Evolutionary conservation across 345 rosid species (phyloP), one percentile per base, ranked within the genome.

Genomic region (Salix dunnii): DNA sequence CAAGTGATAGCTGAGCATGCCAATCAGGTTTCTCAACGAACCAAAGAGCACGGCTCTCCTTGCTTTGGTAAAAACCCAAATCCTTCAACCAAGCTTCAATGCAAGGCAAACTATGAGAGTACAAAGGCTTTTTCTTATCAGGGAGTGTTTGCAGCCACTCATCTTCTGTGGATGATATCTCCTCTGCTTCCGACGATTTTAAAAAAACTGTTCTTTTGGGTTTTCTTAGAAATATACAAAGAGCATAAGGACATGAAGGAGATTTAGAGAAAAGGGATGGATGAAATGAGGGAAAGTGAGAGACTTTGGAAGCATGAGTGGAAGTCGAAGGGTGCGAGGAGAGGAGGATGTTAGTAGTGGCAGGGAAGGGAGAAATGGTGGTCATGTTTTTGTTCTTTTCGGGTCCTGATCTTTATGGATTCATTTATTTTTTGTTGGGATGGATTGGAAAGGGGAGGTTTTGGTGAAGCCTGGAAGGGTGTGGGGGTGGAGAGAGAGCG

Each of bases 31-130:
- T 91, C 77, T 96, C 90, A 63, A 91, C 75, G 38, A 87, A 72
- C 98, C 97, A 95, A 74, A 90, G 78, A 51, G 97, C 94, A 40
- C 90, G 89, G 82, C 93, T 92, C 17, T 90, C 97, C 77, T 81
- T 85, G 82, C 90, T 88, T 82, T 89, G 97, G 46, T 70, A 79
- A 86, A 93, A 95, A 80, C 94, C 99, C 77, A 93, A 70, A 17
- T 73, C 87, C 77, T 79, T 89, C 33, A 95, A 84, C 99, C 97
- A 95, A 23, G 94, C 91, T 74, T 95, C 97, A 74, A 93, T 91
- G 74, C 99, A 90, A 33, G 97, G 97, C 85, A 95, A 84, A 84
- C 97, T 95, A 68, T 95, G 96, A 25, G 99, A 91, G 78, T 91
- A 95, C 67, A 95, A 74, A 49, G 98, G 96, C 89, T 86, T 93